Base-by-base conservation (phyloP, 2,329 filamentous ascomycete genomes). In the Ilyonectria destructans region DNA sequence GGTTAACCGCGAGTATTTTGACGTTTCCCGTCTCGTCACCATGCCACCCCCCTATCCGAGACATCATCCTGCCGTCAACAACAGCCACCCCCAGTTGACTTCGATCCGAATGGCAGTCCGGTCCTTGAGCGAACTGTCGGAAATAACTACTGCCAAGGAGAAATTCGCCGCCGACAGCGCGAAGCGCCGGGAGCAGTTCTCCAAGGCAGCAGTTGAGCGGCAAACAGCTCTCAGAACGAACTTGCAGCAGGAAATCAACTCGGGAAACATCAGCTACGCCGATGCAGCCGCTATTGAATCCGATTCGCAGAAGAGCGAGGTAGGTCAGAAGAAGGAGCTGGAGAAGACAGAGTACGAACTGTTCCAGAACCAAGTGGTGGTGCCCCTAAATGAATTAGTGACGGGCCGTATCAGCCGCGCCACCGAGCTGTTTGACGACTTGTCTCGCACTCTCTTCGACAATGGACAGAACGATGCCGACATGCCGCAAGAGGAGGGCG, bases 11-110 rank as follows among this genome's bases (percentile, higher is more conserved):
- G 82, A 86, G 74, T 90, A 90, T 65, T 83, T 98, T 4, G 96
- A 99, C 77, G 92, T 98, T 29, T 98, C 96, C 4, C 89, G 96
- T 31, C 89, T 99, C 1, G 93, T 99, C 5, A 98, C 96, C 0
- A 86, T 99, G 33, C 96, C 96, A 9, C 96, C 96, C 1, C 93
- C 96, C 2, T 98, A 97, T 79, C 96, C 96, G 1, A 91, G 96
- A 8, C 96, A 98, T 77, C 93, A 98, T 75, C 96, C 96, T 9
- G 96, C 96, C 0, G 93, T 98, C 17, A 98, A 97, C 80, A 99
- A 98, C 77, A 97, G 90, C 74, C 96, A 99, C 77, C 96, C 96
- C 0, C 92, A 97, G 71, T 87, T 99, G n/a, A 88, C 92, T 0
- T 87, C 90, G 1, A 95, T 93, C 54, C 91, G 96, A 57, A 90